Evolutionary conservation across 768 basidiomycete species (phyloP).

Genomic region (Lentinula sp.): DNA sequence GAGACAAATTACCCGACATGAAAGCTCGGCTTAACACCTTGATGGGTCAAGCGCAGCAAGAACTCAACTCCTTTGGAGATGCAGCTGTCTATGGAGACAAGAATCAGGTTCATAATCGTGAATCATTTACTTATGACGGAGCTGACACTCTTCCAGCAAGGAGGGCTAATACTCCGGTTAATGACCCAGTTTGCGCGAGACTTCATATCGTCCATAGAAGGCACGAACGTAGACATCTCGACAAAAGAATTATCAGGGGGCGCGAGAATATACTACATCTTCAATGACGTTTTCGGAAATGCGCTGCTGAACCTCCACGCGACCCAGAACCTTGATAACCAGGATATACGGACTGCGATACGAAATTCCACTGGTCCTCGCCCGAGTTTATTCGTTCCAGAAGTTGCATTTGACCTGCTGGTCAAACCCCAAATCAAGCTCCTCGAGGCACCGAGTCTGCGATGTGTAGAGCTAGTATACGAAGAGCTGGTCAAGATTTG

Average conservation of each 20-base stretch:
- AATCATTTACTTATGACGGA: conserved; percentile 9
- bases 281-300: conserved; percentile 95
- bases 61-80: conserved; percentile 94
- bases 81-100: conserved; percentile 87
- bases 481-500: conserved; percentile 99
- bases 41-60: conserved; percentile 99
- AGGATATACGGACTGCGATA: conserved; percentile 97
- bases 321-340: conserved; percentile 83
- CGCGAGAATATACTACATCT: conserved; percentile 98
- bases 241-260: conserved; percentile 98
- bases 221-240: conserved; percentile 91
- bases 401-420: conserved; percentile 92
- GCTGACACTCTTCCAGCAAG: conserved; percentile 46
- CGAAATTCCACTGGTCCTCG: conserved; percentile 96
- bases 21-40: conserved; percentile 95
- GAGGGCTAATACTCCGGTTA: conserved; percentile 82
- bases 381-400: conserved; percentile 94
- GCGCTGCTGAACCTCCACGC: conserved; percentile 89
- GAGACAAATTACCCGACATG: conserved; percentile 99
- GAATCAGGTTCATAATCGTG: conserved; percentile 53
- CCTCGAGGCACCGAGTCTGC: conserved; percentile 86
- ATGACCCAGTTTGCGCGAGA: conserved; percentile 99
- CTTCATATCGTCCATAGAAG: conserved; percentile 95
- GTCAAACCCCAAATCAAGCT: conserved; percentile 99
- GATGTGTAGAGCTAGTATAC: conserved; percentile 97